phyloP scores from a whole-genome alignment of 148 eudicot species.

The Rhododendron ferrugineum region DNA sequence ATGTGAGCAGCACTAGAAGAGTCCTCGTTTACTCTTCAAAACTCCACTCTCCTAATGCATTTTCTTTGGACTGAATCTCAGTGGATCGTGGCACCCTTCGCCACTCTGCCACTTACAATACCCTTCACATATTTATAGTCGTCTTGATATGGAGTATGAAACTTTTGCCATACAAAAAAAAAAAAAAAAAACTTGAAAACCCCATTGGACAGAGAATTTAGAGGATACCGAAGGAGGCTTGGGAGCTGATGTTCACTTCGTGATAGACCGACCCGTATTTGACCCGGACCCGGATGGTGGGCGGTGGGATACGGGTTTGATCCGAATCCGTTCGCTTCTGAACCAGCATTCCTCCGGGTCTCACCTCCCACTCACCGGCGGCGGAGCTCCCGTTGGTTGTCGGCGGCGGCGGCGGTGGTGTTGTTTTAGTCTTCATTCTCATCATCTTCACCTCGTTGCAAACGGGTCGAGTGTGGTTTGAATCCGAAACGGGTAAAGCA shows the following conservation, averaged over 20 bases:
- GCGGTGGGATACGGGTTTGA: constrained; percentile 38
- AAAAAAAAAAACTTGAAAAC: neutral
- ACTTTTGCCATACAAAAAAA: neutral
- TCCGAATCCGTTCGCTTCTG: constrained; percentile 66
- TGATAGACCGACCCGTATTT: constrained; percentile 63
- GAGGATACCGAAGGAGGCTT: constrained; percentile 69
- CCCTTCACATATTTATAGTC: too few relatives aligned
- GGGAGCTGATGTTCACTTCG: constrained; percentile 62
- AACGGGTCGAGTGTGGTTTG: neutral
- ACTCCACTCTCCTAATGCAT: too few relatives aligned
- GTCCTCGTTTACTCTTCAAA: too few relatives aligned
- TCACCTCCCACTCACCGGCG: constrained; percentile 63
- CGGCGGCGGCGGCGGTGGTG: constrained; percentile 18
- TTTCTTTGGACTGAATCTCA: too few relatives aligned
- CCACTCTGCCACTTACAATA: too few relatives aligned
- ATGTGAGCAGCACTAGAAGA: too few relatives aligned
- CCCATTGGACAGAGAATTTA: neutral
- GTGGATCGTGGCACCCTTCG: too few relatives aligned
- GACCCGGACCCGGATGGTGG: constrained; percentile 71
- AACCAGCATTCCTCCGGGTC: constrained; percentile 92
- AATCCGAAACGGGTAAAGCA: neutral
- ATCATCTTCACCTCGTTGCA: constrained; percentile 39
- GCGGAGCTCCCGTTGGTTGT: constrained; percentile 18
- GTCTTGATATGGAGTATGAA: too few relatives aligned
- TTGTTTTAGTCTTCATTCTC: constrained; percentile 60